Conservation (phyloP, 495 filamentous ascomycete genomes). For the Podospora pseudopauciseta region DNA sequence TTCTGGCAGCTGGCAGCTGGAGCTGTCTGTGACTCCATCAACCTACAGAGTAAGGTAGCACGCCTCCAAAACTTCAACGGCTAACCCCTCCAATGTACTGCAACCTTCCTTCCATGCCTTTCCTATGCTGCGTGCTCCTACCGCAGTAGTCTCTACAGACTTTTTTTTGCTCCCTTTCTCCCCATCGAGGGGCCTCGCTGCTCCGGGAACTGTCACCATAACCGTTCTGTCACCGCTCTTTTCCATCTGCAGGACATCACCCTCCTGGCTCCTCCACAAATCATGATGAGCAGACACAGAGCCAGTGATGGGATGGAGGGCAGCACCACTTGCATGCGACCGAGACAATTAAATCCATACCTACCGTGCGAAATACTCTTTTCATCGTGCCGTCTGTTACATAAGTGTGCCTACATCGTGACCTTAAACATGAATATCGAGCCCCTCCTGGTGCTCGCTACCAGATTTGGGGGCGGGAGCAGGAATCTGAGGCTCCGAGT, state of each 20-base stretch:
- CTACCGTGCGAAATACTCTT: not conserved
- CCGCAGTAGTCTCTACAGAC: not conserved
- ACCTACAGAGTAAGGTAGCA: not conserved
- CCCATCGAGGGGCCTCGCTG: not conserved
- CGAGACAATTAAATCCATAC: not conserved
- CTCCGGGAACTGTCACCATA: not conserved
- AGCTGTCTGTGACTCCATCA: not conserved
- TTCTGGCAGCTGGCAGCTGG: constrained; percentile 15
- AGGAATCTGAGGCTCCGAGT: constrained; percentile 4
- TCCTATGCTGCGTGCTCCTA: not conserved
- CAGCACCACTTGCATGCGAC: not conserved
- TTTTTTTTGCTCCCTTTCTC: not conserved
- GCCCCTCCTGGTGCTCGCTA: constrained; percentile 7
- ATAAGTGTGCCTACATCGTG: not conserved
- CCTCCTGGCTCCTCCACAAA: not conserved
- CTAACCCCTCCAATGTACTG: constrained; percentile 7
- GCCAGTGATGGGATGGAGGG: not conserved
- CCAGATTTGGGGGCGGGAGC: not conserved
- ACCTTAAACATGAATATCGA: not conserved
- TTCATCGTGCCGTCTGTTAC: not conserved
- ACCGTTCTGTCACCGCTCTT: constrained; percentile 23
- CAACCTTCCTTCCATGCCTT: not conserved
- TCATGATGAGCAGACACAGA: not conserved
- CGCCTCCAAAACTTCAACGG: not conserved
- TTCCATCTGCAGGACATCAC: not conserved